A percentile compares a stretch with the other conserved stretches of the same genome.
These are phyloP conservation scores for Epichloe bromicola DNA, from an alignment of 2,329 filamentous ascomycete species.

Conservation along the genomic window DNA sequence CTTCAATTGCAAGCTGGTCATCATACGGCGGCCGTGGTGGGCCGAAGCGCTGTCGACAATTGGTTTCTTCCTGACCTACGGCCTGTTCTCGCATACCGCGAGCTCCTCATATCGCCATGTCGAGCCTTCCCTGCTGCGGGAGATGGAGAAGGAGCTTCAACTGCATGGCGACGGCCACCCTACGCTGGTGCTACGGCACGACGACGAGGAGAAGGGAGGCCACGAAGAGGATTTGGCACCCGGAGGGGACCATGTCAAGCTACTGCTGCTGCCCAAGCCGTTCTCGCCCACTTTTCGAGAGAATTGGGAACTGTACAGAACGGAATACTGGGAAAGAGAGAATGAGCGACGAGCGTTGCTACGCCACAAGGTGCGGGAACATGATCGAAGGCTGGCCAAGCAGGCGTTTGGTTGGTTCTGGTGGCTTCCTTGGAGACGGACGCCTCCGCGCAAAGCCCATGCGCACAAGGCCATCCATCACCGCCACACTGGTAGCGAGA, in stretches of 20 bases:
- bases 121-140: conserved; percentile 47
- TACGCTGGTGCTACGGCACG: conserved; percentile 28
- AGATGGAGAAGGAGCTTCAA: conserved; percentile 46
- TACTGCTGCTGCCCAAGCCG: conserved; percentile 82
- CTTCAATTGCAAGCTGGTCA: conserved; percentile 93
- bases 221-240: conserved; percentile 84
- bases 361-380: conserved; percentile 53
- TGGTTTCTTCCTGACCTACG: conserved; percentile 67
- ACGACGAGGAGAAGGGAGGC: conserved; percentile 50
- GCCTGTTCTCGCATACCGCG: conserved; percentile 52
- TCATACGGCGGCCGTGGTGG: conserved; percentile 74
- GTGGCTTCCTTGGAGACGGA: conserved; percentile 62
- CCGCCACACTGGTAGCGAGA: conserved; percentile 29
- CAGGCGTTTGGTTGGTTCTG: conserved; percentile 64
- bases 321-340: conserved; percentile 93
- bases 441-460: conserved; percentile 18
- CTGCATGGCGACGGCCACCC: conserved; percentile 29
- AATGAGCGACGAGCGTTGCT: conserved; percentile 75
- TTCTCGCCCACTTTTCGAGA: conserved; percentile 91
- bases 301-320: conserved; percentile 90
- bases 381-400: conserved; percentile 54
- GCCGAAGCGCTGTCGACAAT: conserved; percentile 61
- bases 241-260: conserved; percentile 82
- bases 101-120: conserved; percentile 66
- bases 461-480: conserved; percentile 23